Evolutionary conservation across 2,329 filamentous ascomycete genomes (phyloP).

Genomic region (Penicillium sp.): DNA sequence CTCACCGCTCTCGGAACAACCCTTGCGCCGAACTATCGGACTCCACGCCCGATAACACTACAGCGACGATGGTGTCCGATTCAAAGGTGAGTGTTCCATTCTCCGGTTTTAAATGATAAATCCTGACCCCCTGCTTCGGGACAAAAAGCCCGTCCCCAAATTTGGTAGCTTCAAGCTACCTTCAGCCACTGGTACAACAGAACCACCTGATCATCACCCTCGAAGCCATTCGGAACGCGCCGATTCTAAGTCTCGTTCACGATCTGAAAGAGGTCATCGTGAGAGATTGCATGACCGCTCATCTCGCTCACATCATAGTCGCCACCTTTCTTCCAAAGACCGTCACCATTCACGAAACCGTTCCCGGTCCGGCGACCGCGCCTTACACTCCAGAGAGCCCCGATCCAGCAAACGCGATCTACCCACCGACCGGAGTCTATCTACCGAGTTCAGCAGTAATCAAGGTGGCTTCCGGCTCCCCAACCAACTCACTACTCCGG

Average conservation of each 20-base stretch:
- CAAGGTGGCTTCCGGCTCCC: background rate
- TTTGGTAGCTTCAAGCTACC: conserved; percentile 73
- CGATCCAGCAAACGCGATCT: background rate
- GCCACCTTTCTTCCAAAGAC: background rate
- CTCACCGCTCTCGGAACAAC: background rate
- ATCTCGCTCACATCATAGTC: background rate
- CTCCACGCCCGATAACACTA: conserved; percentile 5
- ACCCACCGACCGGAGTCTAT: background rate
- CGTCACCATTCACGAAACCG: background rate
- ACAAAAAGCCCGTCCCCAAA: conserved; percentile 58
- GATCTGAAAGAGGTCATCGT: conserved; percentile 17
- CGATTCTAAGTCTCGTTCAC: conserved; percentile 26
- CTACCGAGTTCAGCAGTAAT: background rate
- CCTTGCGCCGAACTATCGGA: background rate
- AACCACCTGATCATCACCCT: conserved; percentile 17
- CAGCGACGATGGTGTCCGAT: conserved; percentile 34
- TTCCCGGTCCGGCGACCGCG: background rate
- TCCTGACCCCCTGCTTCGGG: conserved; percentile 18
- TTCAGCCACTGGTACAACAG: conserved; percentile 15
- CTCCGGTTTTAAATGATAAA: background rate
- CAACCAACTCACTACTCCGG: background rate
- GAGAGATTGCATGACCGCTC: conserved; percentile 9
- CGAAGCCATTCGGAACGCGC: conserved; percentile 18
- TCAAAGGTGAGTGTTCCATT: conserved; percentile 32
- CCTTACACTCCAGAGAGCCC: background rate